phyloP scores from a whole-genome alignment of 176 grass and related monocot species.

The Triticum turgidum region DNA sequence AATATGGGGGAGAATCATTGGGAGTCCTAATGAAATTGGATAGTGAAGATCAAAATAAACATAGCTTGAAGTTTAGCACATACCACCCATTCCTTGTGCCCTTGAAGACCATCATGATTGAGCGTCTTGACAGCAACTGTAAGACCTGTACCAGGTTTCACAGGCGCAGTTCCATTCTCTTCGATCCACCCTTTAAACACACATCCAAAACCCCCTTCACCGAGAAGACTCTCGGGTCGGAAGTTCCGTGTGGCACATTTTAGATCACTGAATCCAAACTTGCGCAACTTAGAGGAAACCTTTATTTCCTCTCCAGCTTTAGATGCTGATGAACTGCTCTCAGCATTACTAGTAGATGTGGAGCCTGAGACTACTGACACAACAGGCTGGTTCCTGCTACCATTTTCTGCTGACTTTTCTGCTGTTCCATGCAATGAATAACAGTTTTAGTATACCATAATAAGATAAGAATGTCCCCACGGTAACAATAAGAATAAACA shows the following conservation, averaged over 20 bases:
- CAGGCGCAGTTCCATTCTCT: constrained; percentile 82
- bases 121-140: constrained; percentile 93
- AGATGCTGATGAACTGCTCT: constrained; percentile 77
- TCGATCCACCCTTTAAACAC: constrained; percentile 93
- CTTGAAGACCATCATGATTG: constrained; percentile 93
- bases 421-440: constrained; percentile 48
- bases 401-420: constrained; percentile 76
- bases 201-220: constrained; percentile 88
- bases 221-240: constrained; percentile 77
- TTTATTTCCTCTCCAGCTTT: constrained; percentile 78
- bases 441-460: constrained; percentile 4
- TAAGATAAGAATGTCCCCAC: neutral
- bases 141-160: constrained; percentile 86
- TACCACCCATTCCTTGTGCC: constrained; percentile 93
- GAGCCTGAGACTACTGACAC: constrained; percentile 74
- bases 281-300: constrained; percentile 71
- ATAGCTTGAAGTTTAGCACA: constrained; percentile 15
- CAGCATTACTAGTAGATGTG: constrained; percentile 68
- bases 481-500: neutral
- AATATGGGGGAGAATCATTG: constrained; percentile 5
- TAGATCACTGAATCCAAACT: constrained; percentile 81
- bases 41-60: constrained; percentile 1
- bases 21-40: neutral
- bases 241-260: constrained; percentile 85
- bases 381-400: constrained; percentile 74